Evolutionary conservation across 2,329 filamentous ascomycete species (phyloP).

Genomic region (Penicillium fuscoglaucum): DNA sequence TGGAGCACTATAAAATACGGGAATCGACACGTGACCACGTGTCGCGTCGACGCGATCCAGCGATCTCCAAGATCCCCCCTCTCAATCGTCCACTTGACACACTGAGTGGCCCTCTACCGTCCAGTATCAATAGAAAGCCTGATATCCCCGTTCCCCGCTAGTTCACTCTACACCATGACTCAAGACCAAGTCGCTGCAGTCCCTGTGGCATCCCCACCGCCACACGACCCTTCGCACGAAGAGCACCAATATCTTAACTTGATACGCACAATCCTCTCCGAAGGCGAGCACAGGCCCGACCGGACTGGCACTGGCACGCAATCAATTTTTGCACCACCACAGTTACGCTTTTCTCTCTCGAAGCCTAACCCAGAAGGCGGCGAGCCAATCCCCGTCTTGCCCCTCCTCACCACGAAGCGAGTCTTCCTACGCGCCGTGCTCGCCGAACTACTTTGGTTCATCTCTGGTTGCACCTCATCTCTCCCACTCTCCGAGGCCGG

Average conservation of each 20-base stretch:
- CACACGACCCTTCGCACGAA: slow-evolving; percentile 61
- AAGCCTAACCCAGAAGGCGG: slow-evolving; percentile 47
- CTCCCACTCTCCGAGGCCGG: slow-evolving; percentile 72
- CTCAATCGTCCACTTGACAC: background rate
- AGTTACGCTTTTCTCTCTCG: slow-evolving; percentile 83
- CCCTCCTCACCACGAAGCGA: slow-evolving; percentile 94
- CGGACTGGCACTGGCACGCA: slow-evolving; percentile 90
- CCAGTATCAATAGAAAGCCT: background rate
- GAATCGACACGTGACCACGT: slow-evolving; percentile 27
- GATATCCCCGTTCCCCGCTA: background rate
- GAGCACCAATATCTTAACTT: slow-evolving; percentile 93
- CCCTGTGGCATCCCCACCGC: slow-evolving; percentile 14
- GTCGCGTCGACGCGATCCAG: slow-evolving; percentile 26
- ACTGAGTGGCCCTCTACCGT: background rate
- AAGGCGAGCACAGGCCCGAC: slow-evolving; percentile 87
- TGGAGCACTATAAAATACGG: background rate
- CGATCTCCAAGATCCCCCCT: background rate
- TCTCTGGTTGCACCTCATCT: slow-evolving; percentile 80
- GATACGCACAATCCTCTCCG: slow-evolving; percentile 76
- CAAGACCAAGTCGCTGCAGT: slow-evolving; percentile 21
- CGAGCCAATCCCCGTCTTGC: slow-evolving; percentile 65
- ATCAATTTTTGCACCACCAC: slow-evolving; percentile 82
- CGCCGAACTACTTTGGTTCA: slow-evolving; percentile 94
- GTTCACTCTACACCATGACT: slow-evolving; percentile 18
- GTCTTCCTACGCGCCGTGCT: slow-evolving; percentile 90